phyloP scores from a whole-genome alignment of 257 asterid genomes.

The Penstemon davidsonii region DNA sequence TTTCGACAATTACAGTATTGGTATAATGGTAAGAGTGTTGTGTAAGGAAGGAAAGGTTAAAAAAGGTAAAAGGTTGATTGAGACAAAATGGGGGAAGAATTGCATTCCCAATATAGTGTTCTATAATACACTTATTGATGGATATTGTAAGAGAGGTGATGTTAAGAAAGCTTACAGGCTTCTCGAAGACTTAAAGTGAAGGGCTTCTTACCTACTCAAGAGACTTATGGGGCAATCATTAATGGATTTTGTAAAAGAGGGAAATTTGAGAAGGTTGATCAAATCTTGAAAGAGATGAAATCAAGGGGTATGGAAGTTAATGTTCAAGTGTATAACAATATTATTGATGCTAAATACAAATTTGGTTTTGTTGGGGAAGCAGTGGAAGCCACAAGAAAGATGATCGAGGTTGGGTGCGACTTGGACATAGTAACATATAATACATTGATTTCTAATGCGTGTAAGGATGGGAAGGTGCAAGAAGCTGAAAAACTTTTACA shows the following conservation, averaged over 20 bases:
- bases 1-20: slow-evolving; percentile 74
- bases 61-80: slow-evolving; percentile 67
- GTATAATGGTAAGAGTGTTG: slow-evolving; percentile 75
- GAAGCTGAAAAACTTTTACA: slow-evolving; percentile 70
- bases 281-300: slow-evolving; percentile 66
- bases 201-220: slow-evolving; percentile 70
- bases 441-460: slow-evolving; percentile 64
- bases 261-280: slow-evolving; percentile 55
- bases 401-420: slow-evolving; percentile 53
- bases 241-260: slow-evolving; percentile 71
- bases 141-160: slow-evolving; percentile 74
- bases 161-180: slow-evolving; percentile 51
- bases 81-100: slow-evolving; percentile 77
- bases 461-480: slow-evolving; percentile 60
- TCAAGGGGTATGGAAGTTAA: slow-evolving; percentile 54
- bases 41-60: slow-evolving; percentile 75
- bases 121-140: slow-evolving; percentile 78
- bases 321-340: slow-evolving; percentile 53
- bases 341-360: slow-evolving; percentile 63
- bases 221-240: slow-evolving; percentile 80
- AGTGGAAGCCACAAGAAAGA: slow-evolving; percentile 42
- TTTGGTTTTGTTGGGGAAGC: slow-evolving; percentile 55
- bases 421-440: slow-evolving; percentile 75
- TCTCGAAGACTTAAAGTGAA: slow-evolving; percentile 60
- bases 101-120: slow-evolving; percentile 82